A percentile compares a stretch with the other conserved stretches of the same genome.
phyloP scores from a whole-genome alignment of 176 grass and related monocot species.

The Cenchrus fungigraminus region DNA sequence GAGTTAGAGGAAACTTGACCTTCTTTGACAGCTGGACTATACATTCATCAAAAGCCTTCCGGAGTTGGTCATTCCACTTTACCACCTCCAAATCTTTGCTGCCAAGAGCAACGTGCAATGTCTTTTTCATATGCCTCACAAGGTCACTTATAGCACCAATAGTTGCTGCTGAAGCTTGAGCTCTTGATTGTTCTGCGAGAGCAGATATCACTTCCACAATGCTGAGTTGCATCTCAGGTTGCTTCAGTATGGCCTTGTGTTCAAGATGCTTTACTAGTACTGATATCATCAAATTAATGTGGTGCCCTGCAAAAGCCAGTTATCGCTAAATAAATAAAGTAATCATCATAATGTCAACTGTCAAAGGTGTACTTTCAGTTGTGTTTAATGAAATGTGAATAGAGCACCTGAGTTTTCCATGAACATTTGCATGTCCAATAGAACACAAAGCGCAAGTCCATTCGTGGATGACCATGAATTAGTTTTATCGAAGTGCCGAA shows the following conservation, averaged over 20 bases:
- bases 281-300: slow-evolving; percentile 79
- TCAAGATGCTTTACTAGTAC: slow-evolving; percentile 96
- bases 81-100: slow-evolving; percentile 66
- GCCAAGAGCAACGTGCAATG: slow-evolving; percentile 78
- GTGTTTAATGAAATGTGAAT: background rate
- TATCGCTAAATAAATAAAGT: slow-evolving; percentile 39
- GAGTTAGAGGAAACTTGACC: slow-evolving; percentile 42
- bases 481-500: slow-evolving; percentile 79
- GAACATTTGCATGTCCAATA: slow-evolving; percentile 91
- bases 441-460: slow-evolving; percentile 68
- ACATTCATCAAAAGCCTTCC: slow-evolving; percentile 80
- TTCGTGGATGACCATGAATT: slow-evolving; percentile 79
- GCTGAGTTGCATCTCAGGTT: slow-evolving; percentile 87
- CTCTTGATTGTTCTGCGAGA: slow-evolving; percentile 86
- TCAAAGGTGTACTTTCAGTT: slow-evolving; percentile 27
- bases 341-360: background rate
- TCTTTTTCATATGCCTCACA: slow-evolving; percentile 91
- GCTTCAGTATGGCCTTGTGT: slow-evolving; percentile 83
- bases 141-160: slow-evolving; percentile 96
- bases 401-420: slow-evolving; percentile 83
- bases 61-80: slow-evolving; percentile 81
- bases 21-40: slow-evolving; percentile 90
- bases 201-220: slow-evolving; percentile 80
- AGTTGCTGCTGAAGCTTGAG: slow-evolving; percentile 76
- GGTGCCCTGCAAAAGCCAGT: slow-evolving; percentile 67